Evolutionary conservation across 2,329 filamentous ascomycete species (phyloP), one percentile per base, ranked within the genome.

Genomic region (Leptographium flavum): DNA sequence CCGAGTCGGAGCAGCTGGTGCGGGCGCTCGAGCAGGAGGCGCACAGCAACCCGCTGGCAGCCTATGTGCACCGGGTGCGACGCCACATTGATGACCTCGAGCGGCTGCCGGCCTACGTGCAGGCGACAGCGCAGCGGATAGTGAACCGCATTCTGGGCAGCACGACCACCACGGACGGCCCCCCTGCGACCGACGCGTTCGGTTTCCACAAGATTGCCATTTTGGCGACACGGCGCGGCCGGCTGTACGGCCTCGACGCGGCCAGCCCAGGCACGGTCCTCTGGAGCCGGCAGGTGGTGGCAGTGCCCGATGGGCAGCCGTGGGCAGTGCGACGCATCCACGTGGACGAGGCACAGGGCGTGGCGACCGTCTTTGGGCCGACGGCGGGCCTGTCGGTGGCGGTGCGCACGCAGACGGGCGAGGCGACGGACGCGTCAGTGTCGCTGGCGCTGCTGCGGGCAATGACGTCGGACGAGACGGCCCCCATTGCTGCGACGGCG

Each of bases 171-270:
- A n/a, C 21, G 32, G 69, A 73, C 28, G 37, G 9, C 7, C 15
- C 25, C 8, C 32, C 33, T 13, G 42, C 25, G 19, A 60, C 66
- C 25, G 83, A 92, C 55, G 76, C 71, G 33, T 96, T 96, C 60
- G 90, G 90, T 5, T 90, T 95, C 63, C 81, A 85, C 60, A 94
- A 94, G 63, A 67, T 90, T 28, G 74, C 88, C 6, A 69, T 95
- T 47, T 68, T 94, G 42, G 87, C 82, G 6, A 94, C 88, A 2
- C 72, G 76, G 45, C 80, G 79, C 46, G 88, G 88, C 14, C 80
- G 83, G 52, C 65, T 96, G 17, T 83, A 88, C 52, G 86, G 81
- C 3, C 67, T 98, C 19, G 81, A 94, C 60, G 77, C 81, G 30
- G 85, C 80, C 22, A 80, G 79, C 48, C 71, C 81, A 13, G 87